phyloP scores from a whole-genome alignment of 345 rosid species.

The Crucihimalaya himalaica region DNA sequence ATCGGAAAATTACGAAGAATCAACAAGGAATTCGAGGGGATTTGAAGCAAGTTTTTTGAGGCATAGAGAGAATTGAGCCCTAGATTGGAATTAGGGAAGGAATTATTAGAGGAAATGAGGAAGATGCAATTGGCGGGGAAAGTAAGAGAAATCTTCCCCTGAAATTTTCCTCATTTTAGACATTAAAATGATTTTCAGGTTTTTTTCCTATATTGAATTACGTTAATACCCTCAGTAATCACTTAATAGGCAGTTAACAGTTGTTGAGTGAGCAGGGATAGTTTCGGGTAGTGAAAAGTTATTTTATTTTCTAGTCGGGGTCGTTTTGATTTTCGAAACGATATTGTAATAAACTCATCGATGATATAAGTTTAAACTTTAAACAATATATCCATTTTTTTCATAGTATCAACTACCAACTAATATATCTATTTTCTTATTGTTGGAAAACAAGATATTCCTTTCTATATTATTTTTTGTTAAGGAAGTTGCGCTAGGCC shows the following conservation, averaged over 20 bases:
- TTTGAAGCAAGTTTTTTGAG: constrained; percentile 33
- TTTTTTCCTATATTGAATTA: not conserved
- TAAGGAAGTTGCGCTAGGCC: too few species aligned
- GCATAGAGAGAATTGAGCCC: constrained; percentile 48
- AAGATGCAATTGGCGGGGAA: constrained; percentile 81
- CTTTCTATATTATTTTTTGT: too few species aligned
- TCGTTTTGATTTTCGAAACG: not conserved
- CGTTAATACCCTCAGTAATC: not conserved
- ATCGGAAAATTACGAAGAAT: constrained; percentile 24
- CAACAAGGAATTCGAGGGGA: constrained; percentile 24
- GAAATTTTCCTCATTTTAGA: constrained; percentile 27
- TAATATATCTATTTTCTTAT: too few species aligned
- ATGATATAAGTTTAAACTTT: not conserved
- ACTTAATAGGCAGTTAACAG: not conserved
- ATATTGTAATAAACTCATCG: not conserved
- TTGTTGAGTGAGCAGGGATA: not conserved
- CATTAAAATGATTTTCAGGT: not conserved
- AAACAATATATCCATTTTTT: not conserved
- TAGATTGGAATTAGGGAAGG: constrained; percentile 41
- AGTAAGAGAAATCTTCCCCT: constrained; percentile 36
- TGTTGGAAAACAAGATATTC: too few species aligned
- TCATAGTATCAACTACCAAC: too few species aligned
- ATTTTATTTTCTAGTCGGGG: not conserved
- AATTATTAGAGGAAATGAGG: constrained; percentile 21
- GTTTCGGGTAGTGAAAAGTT: not conserved